Evolutionary conservation across 2,329 filamentous ascomycete genomes (phyloP), one percentile per base, ranked within the genome.

Genomic region (Curvularia sp.): DNA sequence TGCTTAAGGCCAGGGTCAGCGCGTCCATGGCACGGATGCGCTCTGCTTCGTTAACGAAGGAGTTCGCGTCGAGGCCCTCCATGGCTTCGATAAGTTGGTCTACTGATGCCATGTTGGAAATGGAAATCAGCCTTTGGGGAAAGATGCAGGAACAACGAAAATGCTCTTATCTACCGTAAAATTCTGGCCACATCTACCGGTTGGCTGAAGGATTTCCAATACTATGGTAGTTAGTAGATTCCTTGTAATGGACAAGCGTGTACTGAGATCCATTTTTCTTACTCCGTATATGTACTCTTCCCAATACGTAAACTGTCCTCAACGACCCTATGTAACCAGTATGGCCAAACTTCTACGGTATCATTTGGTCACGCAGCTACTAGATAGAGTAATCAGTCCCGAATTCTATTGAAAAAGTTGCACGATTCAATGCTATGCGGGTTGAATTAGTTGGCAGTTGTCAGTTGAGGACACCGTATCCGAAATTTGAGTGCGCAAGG

Each of bases 81-180:
- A 53, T 31, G 42, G 51, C 51, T 53, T 41, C 31, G 31, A 53
- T 47, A 53, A 53, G 42, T 53, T 53, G 51, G 31, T 53, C 51
- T 39, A 41, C 42, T 53, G 51, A 46, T 47, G 51, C 51, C 35
- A 38, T 38, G n/a, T 38, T 38, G 5, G 15, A 38, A 18, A 18
- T 38, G 35, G 15, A 1, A 18, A 38, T 18, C 8, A 38, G 8
- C 15, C 0, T 38, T 38, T 18, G 6, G 4, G 15, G 15, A 38
- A 38, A 38, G 35, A 38, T 38, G 15, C 6, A 38, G 35, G 4
- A 38, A 38, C 15, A 38, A 38, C 7, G 35, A 15, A 38, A 22
- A 42, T 10, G 39, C 12, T 20, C 18, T 42, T n/a, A 42, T 42
- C 9, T 20, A 39, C n/a, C 38, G 38, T 35, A 35, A n/a, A 6